Percentiles rank a stretch among this genome's conserved stretches.
Conservation (phyloP, 2,329 filamentous ascomycete species). For the Diplodia sapinea region DNA sequence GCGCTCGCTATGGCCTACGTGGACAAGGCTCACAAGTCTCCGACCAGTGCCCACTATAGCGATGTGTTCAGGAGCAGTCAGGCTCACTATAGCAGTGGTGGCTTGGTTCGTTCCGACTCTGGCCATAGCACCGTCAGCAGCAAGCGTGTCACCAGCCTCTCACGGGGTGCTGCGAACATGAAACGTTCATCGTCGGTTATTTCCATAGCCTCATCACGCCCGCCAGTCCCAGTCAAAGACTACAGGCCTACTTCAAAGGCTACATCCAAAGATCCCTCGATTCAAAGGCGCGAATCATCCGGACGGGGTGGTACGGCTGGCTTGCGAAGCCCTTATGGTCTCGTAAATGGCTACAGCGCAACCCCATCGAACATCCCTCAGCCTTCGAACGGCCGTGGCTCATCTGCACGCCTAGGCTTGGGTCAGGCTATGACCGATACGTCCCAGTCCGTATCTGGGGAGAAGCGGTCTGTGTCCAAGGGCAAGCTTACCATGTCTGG, state of each 20-base stretch:
- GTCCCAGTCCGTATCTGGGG: neutral
- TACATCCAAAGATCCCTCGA: neutral
- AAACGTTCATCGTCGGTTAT: slow-evolving; percentile 3
- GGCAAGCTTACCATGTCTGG: slow-evolving; percentile 27
- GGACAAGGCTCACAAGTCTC: neutral
- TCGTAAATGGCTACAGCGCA: slow-evolving; percentile 10
- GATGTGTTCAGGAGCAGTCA: neutral
- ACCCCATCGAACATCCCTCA: slow-evolving; percentile 22
- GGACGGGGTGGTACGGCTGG: neutral
- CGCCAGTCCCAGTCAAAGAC: slow-evolving; percentile 24
- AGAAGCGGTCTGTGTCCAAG: slow-evolving; percentile 23
- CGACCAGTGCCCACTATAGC: neutral
- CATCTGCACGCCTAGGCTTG: slow-evolving; percentile 3
- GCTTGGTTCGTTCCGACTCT: neutral
- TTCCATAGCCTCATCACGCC: slow-evolving; percentile 16
- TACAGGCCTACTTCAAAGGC: neutral
- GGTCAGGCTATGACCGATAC: slow-evolving; percentile 3
- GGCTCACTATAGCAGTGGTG: neutral
- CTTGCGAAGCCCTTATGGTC: slow-evolving; percentile 18
- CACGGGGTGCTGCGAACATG: neutral
- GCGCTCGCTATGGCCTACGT: neutral
- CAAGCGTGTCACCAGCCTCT: neutral
- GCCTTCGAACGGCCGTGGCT: neutral
- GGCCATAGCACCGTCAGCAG: slow-evolving; percentile 1
- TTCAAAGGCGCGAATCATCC: neutral